A percentile compares a stretch with the other conserved stretches of the same genome.
Evolutionary conservation across 257 asterid species (phyloP).

Genomic region (Euphrasia confusa): DNA sequence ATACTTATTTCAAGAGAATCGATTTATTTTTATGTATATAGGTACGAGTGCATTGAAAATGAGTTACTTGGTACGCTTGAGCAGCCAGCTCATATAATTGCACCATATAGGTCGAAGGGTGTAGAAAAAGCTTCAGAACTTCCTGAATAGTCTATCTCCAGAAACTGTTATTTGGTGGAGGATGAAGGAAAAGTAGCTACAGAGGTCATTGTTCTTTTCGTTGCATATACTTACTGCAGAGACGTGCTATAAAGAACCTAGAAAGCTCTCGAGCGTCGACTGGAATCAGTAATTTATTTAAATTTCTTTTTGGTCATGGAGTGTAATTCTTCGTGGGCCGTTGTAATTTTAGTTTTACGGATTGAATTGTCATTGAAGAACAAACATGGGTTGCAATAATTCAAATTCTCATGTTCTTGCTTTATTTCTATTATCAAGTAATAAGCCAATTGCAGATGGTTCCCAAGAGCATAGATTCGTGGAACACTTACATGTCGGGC

Average conservation of each 20-base stretch:
- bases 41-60: slow-evolving; percentile 50
- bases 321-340: not conserved
- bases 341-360: not conserved
- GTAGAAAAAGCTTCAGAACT: slow-evolving; percentile 48
- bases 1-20: not conserved
- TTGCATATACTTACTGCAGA: not conserved
- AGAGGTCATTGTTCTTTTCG: not conserved
- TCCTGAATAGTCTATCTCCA: not conserved
- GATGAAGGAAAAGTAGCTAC: not conserved
- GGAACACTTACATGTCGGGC: slow-evolving; percentile 32
- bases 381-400: not conserved
- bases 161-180: not conserved
- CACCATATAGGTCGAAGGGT: slow-evolving; percentile 46
- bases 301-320: not conserved
- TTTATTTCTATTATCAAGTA: not conserved
- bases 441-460: slow-evolving; percentile 21
- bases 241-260: not conserved
- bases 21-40: slow-evolving; percentile 28
- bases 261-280: not conserved
- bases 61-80: slow-evolving; percentile 42
- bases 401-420: not conserved
- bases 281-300: not conserved
- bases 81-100: slow-evolving; percentile 34
- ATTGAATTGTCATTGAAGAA: not conserved
- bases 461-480: slow-evolving; percentile 30